Evolutionary conservation across 2,329 filamentous ascomycete species (phyloP).

Genomic region (Cladosporium phlei): DNA sequence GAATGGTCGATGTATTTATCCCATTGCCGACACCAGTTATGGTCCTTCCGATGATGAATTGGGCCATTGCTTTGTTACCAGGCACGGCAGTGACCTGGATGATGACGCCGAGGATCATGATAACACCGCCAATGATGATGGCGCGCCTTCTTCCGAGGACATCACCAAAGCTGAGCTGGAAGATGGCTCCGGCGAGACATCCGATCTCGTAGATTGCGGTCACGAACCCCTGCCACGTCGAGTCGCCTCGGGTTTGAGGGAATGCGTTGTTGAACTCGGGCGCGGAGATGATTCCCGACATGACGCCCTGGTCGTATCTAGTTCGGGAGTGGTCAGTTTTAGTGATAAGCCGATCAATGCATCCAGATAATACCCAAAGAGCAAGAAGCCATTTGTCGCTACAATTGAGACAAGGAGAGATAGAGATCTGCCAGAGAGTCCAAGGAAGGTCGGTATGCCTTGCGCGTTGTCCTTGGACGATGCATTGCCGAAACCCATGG

Average conservation of each 20-base stretch:
- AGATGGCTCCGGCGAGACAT: constrained; percentile 9
- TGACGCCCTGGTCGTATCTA: constrained; percentile 28
- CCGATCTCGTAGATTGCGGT: constrained; percentile 22
- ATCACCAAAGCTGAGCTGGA: constrained; percentile 6
- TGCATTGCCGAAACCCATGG: constrained; percentile 6
- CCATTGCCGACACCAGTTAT: constrained; percentile 48
- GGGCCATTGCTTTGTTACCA: constrained; percentile 37
- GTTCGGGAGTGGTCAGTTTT: no score
- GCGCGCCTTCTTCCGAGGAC: not conserved
- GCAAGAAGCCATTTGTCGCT: constrained; percentile 44
- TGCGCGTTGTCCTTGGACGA: constrained; percentile 19
- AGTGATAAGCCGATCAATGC: no score
- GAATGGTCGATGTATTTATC: constrained; percentile 47
- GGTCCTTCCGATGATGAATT: constrained; percentile 45
- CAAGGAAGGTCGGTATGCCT: constrained; percentile 48
- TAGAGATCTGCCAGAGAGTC: constrained; percentile 55
- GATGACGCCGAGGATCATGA: constrained; percentile 45
- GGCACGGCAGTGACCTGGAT: constrained; percentile 44
- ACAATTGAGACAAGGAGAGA: constrained; percentile 57
- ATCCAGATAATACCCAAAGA: no score
- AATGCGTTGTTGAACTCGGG: constrained; percentile 51
- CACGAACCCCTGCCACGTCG: constrained; percentile 39
- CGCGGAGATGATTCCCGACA: constrained; percentile 59
- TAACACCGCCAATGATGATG: constrained; percentile 20
- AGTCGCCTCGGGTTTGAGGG: constrained; percentile 38